These are phyloP conservation scores for Prunus padus DNA, from an alignment of 306 rosid genomes.

Conservation along the genomic window DNA sequence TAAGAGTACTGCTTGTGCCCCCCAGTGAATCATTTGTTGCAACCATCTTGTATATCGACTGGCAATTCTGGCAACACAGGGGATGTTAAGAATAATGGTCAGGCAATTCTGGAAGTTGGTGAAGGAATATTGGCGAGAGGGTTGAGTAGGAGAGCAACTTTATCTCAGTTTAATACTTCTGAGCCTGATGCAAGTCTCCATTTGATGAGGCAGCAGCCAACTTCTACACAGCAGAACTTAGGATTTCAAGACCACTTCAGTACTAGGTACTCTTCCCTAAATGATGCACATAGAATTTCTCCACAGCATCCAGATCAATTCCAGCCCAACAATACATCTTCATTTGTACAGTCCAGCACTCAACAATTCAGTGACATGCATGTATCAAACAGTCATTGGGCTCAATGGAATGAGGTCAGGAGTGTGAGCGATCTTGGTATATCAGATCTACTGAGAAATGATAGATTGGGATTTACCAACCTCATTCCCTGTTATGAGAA, in stretches of 20 bases:
- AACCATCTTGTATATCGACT: background rate
- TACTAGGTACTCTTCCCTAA: slow-evolving; percentile 7
- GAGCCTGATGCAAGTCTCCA: slow-evolving; percentile 13
- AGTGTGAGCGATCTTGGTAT: background rate
- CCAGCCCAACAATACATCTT: slow-evolving; percentile 12
- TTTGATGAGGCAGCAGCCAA: slow-evolving; percentile 9
- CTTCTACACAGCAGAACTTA: slow-evolving; percentile 1
- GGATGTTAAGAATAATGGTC: background rate
- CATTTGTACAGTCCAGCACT: background rate
- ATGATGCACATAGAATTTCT: slow-evolving; percentile 3
- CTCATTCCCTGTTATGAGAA: slow-evolving; percentile 16
- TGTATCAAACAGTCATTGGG: slow-evolving; percentile 10
- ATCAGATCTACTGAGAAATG: slow-evolving; percentile 10
- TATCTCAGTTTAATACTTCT: slow-evolving; percentile 11
- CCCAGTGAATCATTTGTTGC: slow-evolving; percentile 6
- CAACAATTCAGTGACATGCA: slow-evolving; percentile 1
- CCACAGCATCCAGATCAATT: slow-evolving; percentile 3
- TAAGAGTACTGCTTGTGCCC: background rate
- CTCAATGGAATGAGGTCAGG: slow-evolving; percentile 4
- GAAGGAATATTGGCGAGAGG: background rate
- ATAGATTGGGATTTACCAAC: slow-evolving; percentile 7
- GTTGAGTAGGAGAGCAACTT: background rate
- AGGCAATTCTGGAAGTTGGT: background rate
- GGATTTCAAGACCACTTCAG: slow-evolving; percentile 13
- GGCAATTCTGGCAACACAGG: background rate